phyloP scores from a whole-genome alignment of 2,329 filamentous ascomycete species.

The Pseudocercospora crystallina region DNA sequence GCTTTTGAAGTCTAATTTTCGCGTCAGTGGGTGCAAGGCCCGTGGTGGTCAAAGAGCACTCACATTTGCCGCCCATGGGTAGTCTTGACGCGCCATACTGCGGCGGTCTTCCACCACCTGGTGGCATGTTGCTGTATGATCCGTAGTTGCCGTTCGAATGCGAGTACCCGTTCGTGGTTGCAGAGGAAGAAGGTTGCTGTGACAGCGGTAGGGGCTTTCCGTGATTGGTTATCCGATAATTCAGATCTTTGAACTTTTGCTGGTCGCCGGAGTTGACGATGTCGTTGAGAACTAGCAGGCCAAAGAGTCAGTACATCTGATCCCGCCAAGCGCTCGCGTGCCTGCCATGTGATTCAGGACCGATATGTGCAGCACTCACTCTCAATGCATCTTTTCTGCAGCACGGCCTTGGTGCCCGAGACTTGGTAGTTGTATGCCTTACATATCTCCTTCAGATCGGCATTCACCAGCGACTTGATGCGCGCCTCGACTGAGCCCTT shows the following conservation, averaged over 20 bases:
- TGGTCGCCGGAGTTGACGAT: conserved; percentile 37
- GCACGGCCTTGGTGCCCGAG: conserved; percentile 78
- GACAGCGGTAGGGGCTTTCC: conserved; percentile 30
- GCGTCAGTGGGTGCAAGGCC: background rate
- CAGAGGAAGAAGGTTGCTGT: conserved; percentile 8
- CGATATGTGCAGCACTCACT: conserved; percentile 52
- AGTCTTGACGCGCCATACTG: conserved; percentile 15
- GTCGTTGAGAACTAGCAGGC: conserved; percentile 38
- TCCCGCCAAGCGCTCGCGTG: background rate
- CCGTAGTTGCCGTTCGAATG: conserved; percentile 4
- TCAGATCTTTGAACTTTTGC: conserved; percentile 38
- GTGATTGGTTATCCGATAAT: conserved; percentile 42
- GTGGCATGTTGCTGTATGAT: conserved; percentile 15
- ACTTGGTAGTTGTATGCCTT: conserved; percentile 71
- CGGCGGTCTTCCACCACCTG: conserved; percentile 10
- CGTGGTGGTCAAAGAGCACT: background rate
- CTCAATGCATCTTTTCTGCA: conserved; percentile 75
- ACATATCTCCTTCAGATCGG: conserved; percentile 74
- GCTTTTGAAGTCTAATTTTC: conserved; percentile 57
- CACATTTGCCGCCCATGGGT: conserved; percentile 20
- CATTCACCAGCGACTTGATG: conserved; percentile 57
- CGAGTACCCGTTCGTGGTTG: conserved; percentile 15
- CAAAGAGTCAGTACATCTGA: conserved; percentile 8
- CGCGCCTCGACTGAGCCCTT: conserved; percentile 26
- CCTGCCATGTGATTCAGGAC: background rate